These are phyloP conservation scores for Gigaspora rosea DNA, from an alignment of 192 early-diverging fungal genomes.

Conservation along the genomic window DNA sequence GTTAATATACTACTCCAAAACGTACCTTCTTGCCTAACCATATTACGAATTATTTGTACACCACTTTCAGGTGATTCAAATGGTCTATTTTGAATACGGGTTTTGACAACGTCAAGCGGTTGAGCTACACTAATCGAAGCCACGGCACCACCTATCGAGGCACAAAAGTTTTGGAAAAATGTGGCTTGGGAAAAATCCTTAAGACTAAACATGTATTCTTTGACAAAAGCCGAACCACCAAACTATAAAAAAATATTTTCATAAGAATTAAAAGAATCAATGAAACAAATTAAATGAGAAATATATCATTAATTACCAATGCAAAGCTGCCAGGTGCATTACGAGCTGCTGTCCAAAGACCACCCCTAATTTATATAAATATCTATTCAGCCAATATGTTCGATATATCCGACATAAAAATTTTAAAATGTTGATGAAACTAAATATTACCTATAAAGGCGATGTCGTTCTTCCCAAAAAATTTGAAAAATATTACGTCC, in stretches of 20 bases:
- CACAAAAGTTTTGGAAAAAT: conserved; percentile 97
- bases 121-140: conserved; percentile 93
- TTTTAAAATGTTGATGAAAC: not conserved
- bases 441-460: conserved; percentile 75
- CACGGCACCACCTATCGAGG: conserved; percentile 94
- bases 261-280: too few relatives aligned
- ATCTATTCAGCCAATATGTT: not conserved
- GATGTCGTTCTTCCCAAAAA: conserved; percentile 85
- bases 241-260: conserved; percentile 42
- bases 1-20: not conserved
- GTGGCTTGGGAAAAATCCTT: conserved; percentile 94
- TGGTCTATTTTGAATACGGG: conserved; percentile 93
- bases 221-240: conserved; percentile 90
- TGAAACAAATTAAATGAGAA: too few relatives aligned
- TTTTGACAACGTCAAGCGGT: conserved; percentile 99
- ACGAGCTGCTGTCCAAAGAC: conserved; percentile 94
- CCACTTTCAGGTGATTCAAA: conserved; percentile 89
- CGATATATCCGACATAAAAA: not conserved
- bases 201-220: conserved; percentile 89
- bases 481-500: conserved; percentile 79
- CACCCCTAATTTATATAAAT: conserved; percentile 59
- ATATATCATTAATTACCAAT: conserved; percentile 49
- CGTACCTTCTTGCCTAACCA: conserved; percentile 92
- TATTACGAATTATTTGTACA: conserved; percentile 79
- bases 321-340: conserved; percentile 99